These are phyloP conservation scores for Pontederia crassipes DNA, from an alignment of 176 grass and related monocot genomes.

Conservation along the genomic window DNA sequence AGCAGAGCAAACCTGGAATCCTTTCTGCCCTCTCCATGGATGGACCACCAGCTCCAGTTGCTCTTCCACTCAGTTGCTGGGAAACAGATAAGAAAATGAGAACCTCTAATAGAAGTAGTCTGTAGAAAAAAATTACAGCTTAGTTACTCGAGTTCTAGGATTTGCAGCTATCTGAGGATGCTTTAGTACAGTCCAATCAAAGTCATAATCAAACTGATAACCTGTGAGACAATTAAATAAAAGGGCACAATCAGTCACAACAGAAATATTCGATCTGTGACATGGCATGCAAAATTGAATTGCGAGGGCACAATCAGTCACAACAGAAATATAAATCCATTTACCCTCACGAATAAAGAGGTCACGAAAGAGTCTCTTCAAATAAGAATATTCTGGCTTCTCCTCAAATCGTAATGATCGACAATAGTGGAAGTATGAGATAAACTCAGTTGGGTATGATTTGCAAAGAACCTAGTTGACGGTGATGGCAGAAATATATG, in stretches of 20 bases:
- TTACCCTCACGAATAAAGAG: slow-evolving; percentile 14
- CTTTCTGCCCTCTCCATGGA: slow-evolving; percentile 7
- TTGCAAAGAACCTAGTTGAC: neutral
- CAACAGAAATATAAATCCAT: neutral
- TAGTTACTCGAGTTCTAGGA: neutral
- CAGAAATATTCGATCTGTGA: neutral
- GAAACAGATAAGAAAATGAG: neutral
- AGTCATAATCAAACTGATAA: slow-evolving; percentile 10
- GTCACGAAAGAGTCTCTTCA: slow-evolving; percentile 12
- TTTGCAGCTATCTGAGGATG: neutral
- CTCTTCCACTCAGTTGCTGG: slow-evolving; percentile 11
- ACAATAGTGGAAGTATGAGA: slow-evolving; percentile 17
- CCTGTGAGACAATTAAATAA: neutral
- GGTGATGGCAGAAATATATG: neutral
- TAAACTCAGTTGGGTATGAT: slow-evolving; percentile 10
- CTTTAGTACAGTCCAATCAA: slow-evolving; percentile 11
- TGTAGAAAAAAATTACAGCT: neutral
- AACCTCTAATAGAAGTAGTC: neutral
- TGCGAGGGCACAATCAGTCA: neutral
- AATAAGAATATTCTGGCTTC: slow-evolving; percentile 17
- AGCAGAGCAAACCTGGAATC: neutral
- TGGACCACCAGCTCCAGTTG: slow-evolving; percentile 1
- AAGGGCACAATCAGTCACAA: neutral
- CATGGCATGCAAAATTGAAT: neutral
- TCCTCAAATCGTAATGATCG: slow-evolving; percentile 12